Evolutionary conservation across 1,139 yeast species (phyloP), one percentile per base, ranked within the genome.

Genomic region (Pichia norvegensis): DNA sequence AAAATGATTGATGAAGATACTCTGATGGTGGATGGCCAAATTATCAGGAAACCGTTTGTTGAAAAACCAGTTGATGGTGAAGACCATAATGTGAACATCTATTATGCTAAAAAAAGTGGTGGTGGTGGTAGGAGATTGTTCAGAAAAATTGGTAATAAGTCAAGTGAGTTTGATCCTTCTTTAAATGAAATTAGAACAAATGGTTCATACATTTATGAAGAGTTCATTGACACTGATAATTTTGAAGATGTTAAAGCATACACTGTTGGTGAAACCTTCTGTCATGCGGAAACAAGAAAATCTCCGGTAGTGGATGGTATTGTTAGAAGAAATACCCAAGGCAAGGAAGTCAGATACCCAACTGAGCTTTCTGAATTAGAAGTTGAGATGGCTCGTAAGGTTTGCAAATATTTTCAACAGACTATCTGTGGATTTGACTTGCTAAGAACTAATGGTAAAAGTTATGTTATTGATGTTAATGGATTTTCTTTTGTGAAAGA

Each of bases 51-150:
- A 60, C 99, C 99, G 9, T 94, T 81, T 70, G 98, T 94, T 29
- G 99, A 94, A 64, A 94, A 94, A 58, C 99, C 99, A 1, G 98
- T 92, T 8, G 97, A 94, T 66, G 99, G 99, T 41, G 99, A 94
- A 66, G 96, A 94, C 64, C 99, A 94, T 66, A 94, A 94, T 62
- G 92, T 94, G 40, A 87, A 84, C 63, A 92, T 94, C 41, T 94
- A 94, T 65, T 92, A 92, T 63, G 85, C 94, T 36, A 76, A 78
- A 47, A 76, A 83, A 47, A 82, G 85, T 46, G 99, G 99, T 44
- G 99, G 98, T 46, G 99, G 99, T 53, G 99, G 99, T 21, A 74
- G 99, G 54, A 73, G 95, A 46, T 69, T 94, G 49, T 94, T 94
- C 68, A 76, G 99, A 55, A 94, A 94, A 62, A 95, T 94, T 49